Percentiles rank a stretch among this genome's conserved stretches.
These are phyloP conservation scores for Platanthera guangdongensis DNA, from an alignment of 106 monocot species.

Conservation along the genomic window DNA sequence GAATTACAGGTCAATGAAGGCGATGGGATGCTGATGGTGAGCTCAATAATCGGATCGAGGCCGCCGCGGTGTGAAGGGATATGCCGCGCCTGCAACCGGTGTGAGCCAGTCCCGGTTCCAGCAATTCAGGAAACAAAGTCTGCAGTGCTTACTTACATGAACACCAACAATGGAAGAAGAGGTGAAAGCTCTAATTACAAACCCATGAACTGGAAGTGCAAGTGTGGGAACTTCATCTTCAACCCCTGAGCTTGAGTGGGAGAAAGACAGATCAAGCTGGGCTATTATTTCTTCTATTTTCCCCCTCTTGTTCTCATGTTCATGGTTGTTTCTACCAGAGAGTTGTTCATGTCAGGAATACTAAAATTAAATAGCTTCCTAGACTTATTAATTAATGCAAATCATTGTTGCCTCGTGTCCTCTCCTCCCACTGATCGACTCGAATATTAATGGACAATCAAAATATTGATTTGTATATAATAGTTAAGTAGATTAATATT, in stretches of 20 bases:
- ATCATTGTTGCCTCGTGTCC: no score
- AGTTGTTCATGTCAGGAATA: no score
- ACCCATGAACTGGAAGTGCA: slow-evolving; percentile 21
- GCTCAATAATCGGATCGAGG: not conserved
- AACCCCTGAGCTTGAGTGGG: slow-evolving; percentile 10
- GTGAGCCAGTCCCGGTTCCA: slow-evolving; percentile 1
- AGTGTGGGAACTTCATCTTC: slow-evolving; percentile 15
- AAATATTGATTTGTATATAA: no score
- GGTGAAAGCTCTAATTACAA: slow-evolving; percentile 18
- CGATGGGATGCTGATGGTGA: not conserved
- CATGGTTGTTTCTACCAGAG: no score
- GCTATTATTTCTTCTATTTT: not conserved
- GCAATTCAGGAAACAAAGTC: slow-evolving; percentile 1
- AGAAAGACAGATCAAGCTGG: not conserved
- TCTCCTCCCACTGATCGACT: no score
- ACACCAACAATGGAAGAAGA: slow-evolving; percentile 8
- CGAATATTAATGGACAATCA: no score
- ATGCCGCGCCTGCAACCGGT: not conserved
- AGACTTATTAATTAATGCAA: no score
- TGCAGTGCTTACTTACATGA: not conserved
- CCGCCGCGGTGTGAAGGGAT: slow-evolving; percentile 1
- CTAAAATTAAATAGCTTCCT: no score
- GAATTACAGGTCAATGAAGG: not conserved
- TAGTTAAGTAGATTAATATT: no score
- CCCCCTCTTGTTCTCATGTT: no score